Evolutionary conservation across 1,284 basidiomycete genomes (phyloP).

Genomic region (Melampsora larici-populina): DNA sequence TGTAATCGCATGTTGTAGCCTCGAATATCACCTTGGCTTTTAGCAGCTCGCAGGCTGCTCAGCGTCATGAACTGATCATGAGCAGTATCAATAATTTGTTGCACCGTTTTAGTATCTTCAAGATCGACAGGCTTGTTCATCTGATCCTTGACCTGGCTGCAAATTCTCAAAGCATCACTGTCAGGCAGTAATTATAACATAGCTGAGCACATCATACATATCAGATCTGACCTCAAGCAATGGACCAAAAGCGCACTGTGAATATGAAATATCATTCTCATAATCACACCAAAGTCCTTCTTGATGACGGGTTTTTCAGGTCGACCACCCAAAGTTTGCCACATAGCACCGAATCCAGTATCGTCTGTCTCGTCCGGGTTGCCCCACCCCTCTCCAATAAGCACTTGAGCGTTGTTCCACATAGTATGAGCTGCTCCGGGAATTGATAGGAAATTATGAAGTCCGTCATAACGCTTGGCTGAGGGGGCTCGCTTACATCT

Average conservation of each 20-base stretch:
- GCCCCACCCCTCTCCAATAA: background rate
- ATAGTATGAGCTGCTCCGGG: slow-evolving; percentile 19
- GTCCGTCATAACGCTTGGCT: background rate
- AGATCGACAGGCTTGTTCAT: too few relatives aligned
- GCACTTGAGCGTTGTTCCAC: slow-evolving; percentile 15
- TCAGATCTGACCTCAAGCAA: slow-evolving; percentile 16
- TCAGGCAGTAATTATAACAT: too few relatives aligned
- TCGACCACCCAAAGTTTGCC: background rate
- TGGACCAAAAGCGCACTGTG: slow-evolving; percentile 6
- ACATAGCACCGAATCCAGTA: background rate
- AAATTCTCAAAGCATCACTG: too few relatives aligned
- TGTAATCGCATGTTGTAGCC: too few relatives aligned
- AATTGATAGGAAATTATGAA: slow-evolving; percentile 2
- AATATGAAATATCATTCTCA: slow-evolving; percentile 10
- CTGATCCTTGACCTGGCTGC: too few relatives aligned
- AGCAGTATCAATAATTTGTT: too few relatives aligned
- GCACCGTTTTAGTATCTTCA: too few relatives aligned
- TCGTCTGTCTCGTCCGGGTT: background rate
- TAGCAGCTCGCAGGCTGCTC: too few relatives aligned
- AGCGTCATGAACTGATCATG: too few relatives aligned
- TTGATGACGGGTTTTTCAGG: background rate
- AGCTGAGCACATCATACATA: too few relatives aligned
- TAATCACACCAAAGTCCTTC: too few relatives aligned
- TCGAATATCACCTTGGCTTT: too few relatives aligned
- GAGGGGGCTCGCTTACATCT: background rate